A percentile compares a stretch with the other conserved stretches of the same genome.
Conservation (phyloP, 192 early-diverging fungal genomes). For the Funneliformis geosporum region DNA sequence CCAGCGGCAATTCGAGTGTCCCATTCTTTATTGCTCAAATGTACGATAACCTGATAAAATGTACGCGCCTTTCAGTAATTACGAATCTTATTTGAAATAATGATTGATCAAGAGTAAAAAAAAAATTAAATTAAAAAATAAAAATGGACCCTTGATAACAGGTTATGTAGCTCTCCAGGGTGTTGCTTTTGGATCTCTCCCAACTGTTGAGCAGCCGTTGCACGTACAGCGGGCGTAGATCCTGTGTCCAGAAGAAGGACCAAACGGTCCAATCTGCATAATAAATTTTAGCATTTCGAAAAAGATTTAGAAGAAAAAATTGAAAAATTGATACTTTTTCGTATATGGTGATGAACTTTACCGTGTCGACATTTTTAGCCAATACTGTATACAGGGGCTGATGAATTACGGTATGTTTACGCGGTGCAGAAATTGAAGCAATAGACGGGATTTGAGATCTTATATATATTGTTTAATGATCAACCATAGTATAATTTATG, state of each 20-base stretch:
- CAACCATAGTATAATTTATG: not conserved
- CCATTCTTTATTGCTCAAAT: conserved; percentile 89
- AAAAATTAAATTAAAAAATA: conserved; percentile 30
- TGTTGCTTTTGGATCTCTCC: conserved; percentile 94
- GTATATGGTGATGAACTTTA: not conserved
- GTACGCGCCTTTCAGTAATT: not conserved
- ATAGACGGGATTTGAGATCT: not conserved
- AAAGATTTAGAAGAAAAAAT: not conserved
- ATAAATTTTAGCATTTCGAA: conserved; percentile 24
- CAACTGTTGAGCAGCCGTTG: conserved; percentile 92
- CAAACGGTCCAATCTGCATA: conserved; percentile 85
- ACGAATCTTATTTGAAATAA: not conserved
- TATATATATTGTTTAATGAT: not conserved
- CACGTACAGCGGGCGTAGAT: conserved; percentile 80
- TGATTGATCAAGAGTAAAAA: too few species aligned
- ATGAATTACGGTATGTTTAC: not conserved
- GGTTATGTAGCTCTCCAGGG: conserved; percentile 86
- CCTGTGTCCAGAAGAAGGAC: conserved; percentile 93
- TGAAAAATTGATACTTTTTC: not conserved
- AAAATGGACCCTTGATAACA: conserved; percentile 69
- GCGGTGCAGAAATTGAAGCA: not conserved
- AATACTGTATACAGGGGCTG: not conserved
- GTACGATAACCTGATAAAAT: conserved; percentile 69
- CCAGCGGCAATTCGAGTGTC: conserved; percentile 95
- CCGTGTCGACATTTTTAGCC: not conserved